Evolutionary conservation across 106 monocot species (phyloP).

Genomic region (Phalaenopsis aphrodite): DNA sequence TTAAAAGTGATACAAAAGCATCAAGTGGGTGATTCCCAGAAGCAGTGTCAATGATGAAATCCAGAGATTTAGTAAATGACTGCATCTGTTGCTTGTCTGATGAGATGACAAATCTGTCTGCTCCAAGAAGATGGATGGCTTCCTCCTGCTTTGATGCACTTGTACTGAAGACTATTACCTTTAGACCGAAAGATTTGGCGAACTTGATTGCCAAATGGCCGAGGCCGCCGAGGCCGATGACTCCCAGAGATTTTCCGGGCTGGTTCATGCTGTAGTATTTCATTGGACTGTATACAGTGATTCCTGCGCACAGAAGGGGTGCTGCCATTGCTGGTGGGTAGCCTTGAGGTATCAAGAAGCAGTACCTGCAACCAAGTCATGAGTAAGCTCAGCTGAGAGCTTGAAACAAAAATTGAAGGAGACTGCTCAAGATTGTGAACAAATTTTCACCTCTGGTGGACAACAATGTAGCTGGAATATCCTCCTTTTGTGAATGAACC

Average conservation of each 20-base stretch:
- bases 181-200: slow-evolving; percentile 55
- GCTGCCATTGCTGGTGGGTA: slow-evolving; percentile 39
- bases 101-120: slow-evolving; percentile 51
- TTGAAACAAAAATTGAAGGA: too few relatives aligned
- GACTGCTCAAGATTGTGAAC: too few relatives aligned
- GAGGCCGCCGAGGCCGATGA: slow-evolving; percentile 58
- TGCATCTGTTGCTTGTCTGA: slow-evolving; percentile 51
- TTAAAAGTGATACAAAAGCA: slow-evolving; percentile 57
- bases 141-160: slow-evolving; percentile 43
- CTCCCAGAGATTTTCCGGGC: slow-evolving; percentile 57
- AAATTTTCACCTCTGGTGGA: slow-evolving; percentile 30
- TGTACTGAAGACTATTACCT: slow-evolving; percentile 54
- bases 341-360: slow-evolving; percentile 40
- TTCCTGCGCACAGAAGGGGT: slow-evolving; percentile 47
- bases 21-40: slow-evolving; percentile 71
- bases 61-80: slow-evolving; percentile 36
- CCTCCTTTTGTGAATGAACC: slow-evolving; percentile 53
- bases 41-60: slow-evolving; percentile 78
- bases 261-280: slow-evolving; percentile 48
- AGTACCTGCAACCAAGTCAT: slow-evolving; percentile 23
- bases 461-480: slow-evolving; percentile 45
- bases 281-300: slow-evolving; percentile 56
- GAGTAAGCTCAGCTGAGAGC: not conserved
- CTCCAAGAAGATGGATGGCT: slow-evolving; percentile 39
- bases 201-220: slow-evolving; percentile 63